Evolutionary conservation across 2,329 filamentous ascomycete genomes (phyloP).

Genomic region (Cladorrhinum sp.): DNA sequence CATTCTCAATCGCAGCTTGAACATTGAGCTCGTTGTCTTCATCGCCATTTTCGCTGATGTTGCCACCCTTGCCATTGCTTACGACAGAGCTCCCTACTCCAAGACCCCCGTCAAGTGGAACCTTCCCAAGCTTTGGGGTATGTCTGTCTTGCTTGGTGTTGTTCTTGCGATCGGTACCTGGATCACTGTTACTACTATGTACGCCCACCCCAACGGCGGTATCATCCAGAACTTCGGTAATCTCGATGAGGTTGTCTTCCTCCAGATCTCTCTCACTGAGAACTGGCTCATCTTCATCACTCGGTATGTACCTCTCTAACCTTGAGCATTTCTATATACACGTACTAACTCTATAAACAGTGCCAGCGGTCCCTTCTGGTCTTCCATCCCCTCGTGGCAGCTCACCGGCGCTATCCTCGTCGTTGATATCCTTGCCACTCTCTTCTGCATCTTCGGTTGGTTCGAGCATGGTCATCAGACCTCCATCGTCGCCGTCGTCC

Average conservation of each 20-base stretch:
- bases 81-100: constrained; percentile 87
- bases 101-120: constrained; percentile 92
- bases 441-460: constrained; percentile 84
- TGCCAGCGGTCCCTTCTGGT: constrained; percentile 91
- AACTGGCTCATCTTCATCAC: constrained; percentile 98
- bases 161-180: constrained; percentile 81
- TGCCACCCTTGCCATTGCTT: constrained; percentile 86
- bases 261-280: constrained; percentile 85
- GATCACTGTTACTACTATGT: constrained; percentile 86
- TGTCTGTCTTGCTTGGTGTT: constrained; percentile 79
- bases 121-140: constrained; percentile 88
- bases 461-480: constrained; percentile 68
- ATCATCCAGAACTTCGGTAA: constrained; percentile 88
- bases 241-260: constrained; percentile 78
- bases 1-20: constrained; percentile 78
- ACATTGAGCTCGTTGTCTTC: constrained; percentile 86
- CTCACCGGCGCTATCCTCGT: constrained; percentile 72
- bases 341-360: constrained; percentile 32
- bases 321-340: background rate
- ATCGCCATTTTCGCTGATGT: constrained; percentile 94
- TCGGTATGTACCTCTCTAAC: constrained; percentile 33
- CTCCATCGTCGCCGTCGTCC: constrained; percentile 78
- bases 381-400: constrained; percentile 83
- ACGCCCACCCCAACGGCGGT: constrained; percentile 66
- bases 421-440: constrained; percentile 79